Evolutionary conservation across 352 stramenopile genomes (phyloP).

Genomic region (Elongisporangium anandrum): DNA sequence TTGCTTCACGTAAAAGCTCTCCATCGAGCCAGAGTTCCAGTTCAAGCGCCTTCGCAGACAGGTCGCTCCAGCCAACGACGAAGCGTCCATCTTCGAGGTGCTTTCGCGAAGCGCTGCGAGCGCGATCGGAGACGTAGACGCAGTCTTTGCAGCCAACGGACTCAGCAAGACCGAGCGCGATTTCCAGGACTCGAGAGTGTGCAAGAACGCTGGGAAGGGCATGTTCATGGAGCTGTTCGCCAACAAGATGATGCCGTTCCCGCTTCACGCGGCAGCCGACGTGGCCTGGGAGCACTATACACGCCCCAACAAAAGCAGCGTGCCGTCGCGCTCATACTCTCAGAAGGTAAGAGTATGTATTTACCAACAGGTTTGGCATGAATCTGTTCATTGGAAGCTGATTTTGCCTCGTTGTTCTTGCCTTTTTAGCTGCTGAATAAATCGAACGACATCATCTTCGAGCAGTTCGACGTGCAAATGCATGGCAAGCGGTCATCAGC

Average conservation of each 20-base stretch:
- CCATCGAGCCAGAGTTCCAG: neutral
- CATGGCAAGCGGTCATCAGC: conserved; percentile 42
- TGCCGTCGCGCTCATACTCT: neutral
- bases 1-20: neutral
- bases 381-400: no score
- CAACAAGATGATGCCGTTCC: conserved; percentile 45
- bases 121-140: conserved; percentile 30
- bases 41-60: neutral
- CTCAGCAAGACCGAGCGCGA: conserved; percentile 24
- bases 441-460: conserved; percentile 50
- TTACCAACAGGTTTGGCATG: no score
- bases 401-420: no score
- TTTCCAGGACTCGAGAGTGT: conserved; percentile 17
- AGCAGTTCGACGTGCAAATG: conserved; percentile 52
- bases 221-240: conserved; percentile 46
- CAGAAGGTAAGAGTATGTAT: neutral
- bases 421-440: neutral
- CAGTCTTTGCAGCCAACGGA: conserved; percentile 26
- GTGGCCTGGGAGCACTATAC: conserved; percentile 28
- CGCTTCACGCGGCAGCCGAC: conserved; percentile 13
- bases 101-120: conserved; percentile 24
- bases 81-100: conserved; percentile 25
- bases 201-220: conserved; percentile 18
- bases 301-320: conserved; percentile 32
- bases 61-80: neutral